Base-by-base conservation (phyloP, 495 filamentous ascomycete species). In the Neurospora africana region DNA sequence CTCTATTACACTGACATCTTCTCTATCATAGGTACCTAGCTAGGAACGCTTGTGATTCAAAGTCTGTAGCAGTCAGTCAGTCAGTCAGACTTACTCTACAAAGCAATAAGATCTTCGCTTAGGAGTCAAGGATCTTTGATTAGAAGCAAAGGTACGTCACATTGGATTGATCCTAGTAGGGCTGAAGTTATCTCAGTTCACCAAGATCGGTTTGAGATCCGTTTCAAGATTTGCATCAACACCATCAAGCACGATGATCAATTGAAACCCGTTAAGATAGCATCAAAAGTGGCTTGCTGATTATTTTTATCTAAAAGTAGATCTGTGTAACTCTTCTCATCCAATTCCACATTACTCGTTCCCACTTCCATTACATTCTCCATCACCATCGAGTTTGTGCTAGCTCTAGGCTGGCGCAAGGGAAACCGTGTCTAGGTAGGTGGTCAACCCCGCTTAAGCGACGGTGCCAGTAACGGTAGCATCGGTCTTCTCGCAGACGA, bases 401-500 rank as follows among this genome's bases (percentile, higher is more conserved):
- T 47, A 47, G 43, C 43, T 44, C n/a, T 21, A 10, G 41, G 41
- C 41, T 43, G 8, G 41, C 41, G 41, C 41, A 9, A 43, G 41
- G 41, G 3, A 43, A n/a, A n/a, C 15, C 17, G 17, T 41, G 6
- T 41, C 17, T 41, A 41, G 30, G 30, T 33, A 30, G 30, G n/a
- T 30, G 4, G 41, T 21, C 10, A 30, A 8, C 13, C 13, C 23
- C 53, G 37, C 68, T 79, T 74, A 84, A 38, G 82, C 79, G 41
- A 83, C 72, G 30, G 80, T 61, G 13, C 82, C 2, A 70, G 75
- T 70, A 81, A 84, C 58, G 9, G 43, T 72, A 7, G 76, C 38
- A 9, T 77, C 75, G 8, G 79, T 74, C 4, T 77, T 78, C 5
- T 23, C 72, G 72, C 83, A 85, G n/a, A 69, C 72, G 37, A 84